Conservation (phyloP, 345 rosid species). For the Syzygium aqueum region DNA sequence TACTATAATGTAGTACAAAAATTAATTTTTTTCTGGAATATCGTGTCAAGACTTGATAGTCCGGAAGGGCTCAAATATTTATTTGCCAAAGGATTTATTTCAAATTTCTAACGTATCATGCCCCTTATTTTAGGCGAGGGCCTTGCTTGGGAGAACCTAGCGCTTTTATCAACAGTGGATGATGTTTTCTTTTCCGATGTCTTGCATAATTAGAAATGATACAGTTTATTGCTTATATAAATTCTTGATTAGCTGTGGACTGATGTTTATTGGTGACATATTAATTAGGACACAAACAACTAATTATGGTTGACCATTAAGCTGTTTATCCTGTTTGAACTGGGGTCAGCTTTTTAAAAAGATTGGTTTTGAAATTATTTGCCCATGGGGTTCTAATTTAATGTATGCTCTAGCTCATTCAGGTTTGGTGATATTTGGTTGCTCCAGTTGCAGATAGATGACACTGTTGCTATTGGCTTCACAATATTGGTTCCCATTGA, state of each 20-base stretch:
- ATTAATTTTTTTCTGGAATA: neutral
- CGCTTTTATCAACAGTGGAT: neutral
- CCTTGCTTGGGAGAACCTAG: neutral
- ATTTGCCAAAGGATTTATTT: neutral
- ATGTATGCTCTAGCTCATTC: neutral
- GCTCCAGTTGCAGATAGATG: neutral
- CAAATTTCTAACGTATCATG: neutral
- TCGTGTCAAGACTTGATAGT: neutral
- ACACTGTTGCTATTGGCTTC: neutral
- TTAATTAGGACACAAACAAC: neutral
- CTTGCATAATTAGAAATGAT: neutral
- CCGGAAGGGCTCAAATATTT: neutral
- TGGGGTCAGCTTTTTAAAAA: neutral
- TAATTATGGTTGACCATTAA: neutral
- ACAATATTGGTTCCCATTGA: neutral
- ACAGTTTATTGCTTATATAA: neutral
- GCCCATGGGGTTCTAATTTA: neutral
- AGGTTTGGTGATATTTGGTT: neutral
- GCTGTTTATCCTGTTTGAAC: neutral
- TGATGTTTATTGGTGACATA: neutral
- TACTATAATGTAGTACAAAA: neutral
- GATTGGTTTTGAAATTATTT: neutral
- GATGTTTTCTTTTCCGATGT: neutral
- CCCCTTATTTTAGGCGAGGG: neutral
- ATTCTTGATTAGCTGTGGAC: neutral